Base-by-base conservation (phyloP, 2,329 filamentous ascomycete species). In the Lachnellula arida region DNA sequence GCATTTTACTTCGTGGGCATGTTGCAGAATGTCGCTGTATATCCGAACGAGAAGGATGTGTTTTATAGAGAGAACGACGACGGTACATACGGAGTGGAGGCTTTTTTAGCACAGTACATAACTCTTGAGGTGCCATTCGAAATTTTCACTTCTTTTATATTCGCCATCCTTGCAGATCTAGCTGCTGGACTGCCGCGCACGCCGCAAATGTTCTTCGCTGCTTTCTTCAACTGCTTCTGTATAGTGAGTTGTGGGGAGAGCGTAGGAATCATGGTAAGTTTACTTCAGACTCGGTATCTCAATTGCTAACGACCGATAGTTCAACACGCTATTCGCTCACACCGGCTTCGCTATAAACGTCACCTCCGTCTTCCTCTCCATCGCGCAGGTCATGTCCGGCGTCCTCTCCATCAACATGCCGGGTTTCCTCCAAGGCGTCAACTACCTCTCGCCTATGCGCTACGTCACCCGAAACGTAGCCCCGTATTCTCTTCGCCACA, bases 61-160 rank as follows among this genome's bases (percentile, higher is more conserved):
- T 91, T 91, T 68, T 89, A 91, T 66, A 81, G 85, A 61, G 88
- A 92, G 71, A 81, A 88, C 63, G 86, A 86, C 58, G 88, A 92
- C 68, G 80, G 81, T 6, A 84, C 87, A 2, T 92, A 92, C 67
- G 77, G 82, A 4, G 81, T 86, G 1, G 84, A 88, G 61, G 82
- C 86, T 0, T 91, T 92, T 71, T 78, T 91, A 25, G 72, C 84
- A 0, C 81, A 84, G 22, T 92, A 91, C 69, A 84, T 86, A 0
- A 73, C 83, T 1, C 78, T 89, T 3, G 88, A 91, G 63, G 69
- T 89, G 0, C 88, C 88, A 0, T 89, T 90, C 65, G 87, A 91
- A 71, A 75, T 89, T 11, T 54, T 84, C 37, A 82, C 83, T 15
- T 81, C 80, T 12, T 72, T 91, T 6, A 59, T 90, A 8, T 90